Evolutionary conservation across 2,329 filamentous ascomycete species (phyloP).

Genomic region (Calonectria pseudoreteaudii): DNA sequence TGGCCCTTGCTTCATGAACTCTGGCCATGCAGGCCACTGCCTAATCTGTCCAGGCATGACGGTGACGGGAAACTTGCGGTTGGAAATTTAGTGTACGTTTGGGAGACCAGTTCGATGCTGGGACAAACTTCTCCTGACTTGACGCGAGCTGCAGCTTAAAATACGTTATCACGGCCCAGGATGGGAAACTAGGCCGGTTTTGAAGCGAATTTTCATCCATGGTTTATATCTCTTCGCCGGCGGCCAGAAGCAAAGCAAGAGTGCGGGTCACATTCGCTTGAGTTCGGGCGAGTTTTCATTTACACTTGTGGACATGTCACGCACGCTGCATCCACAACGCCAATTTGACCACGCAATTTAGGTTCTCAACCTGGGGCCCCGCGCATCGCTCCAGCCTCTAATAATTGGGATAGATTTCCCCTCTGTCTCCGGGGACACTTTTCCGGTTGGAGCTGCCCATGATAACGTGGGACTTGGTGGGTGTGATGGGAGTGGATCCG

Average conservation of each 20-base stretch:
- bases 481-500: not conserved
- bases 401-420: not conserved
- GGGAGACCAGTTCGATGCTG: not conserved
- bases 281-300: conserved; percentile 15
- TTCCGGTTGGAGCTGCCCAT: not conserved
- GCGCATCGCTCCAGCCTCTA: not conserved
- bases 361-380: not conserved
- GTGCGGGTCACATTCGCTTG: not conserved
- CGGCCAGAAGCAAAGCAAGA: not conserved
- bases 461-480: not conserved
- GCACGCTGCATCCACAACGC: not conserved
- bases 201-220: not conserved
- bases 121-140: not conserved
- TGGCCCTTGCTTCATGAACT: conserved; percentile 28
- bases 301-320: not conserved
- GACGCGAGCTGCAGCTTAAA: not conserved
- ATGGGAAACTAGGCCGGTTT: not conserved
- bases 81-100: not conserved
- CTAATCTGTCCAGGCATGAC: conserved; percentile 34
- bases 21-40: conserved; percentile 41
- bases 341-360: not conserved
- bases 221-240: not conserved
- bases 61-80: not conserved
- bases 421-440: not conserved
- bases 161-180: not conserved